phyloP scores from a whole-genome alignment of 192 early-diverging fungal species.

The Piromyces sp. region DNA sequence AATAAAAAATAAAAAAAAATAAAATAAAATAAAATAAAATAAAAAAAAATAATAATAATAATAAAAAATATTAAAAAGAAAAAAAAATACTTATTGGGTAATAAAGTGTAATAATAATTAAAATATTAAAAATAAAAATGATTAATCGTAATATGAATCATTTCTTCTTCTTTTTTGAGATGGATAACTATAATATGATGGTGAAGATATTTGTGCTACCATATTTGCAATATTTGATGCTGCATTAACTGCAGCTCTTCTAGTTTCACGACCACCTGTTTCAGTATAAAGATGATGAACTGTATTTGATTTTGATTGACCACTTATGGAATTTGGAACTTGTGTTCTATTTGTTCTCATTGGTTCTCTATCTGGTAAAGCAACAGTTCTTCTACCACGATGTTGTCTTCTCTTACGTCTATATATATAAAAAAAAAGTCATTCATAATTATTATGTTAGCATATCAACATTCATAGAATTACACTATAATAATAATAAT shows the following conservation, averaged over 20 bases:
- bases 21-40: too few relatives aligned
- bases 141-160: not conserved
- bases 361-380: slow-evolving; percentile 49
- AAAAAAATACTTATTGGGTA: too few relatives aligned
- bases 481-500: not conserved
- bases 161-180: not conserved
- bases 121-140: too few relatives aligned
- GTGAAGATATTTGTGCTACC: not conserved
- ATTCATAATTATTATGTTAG: too few relatives aligned
- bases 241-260: not conserved
- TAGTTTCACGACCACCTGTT: not conserved
- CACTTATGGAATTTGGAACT: slow-evolving; percentile 6
- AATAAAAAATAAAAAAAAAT: too few relatives aligned
- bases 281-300: not conserved
- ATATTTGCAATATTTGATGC: not conserved
- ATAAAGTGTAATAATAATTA: too few relatives aligned
- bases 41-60: too few relatives aligned
- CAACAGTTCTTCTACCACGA: slow-evolving; percentile 35
- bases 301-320: not conserved
- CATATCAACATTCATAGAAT: too few relatives aligned
- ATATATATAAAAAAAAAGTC: too few relatives aligned
- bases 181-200: not conserved
- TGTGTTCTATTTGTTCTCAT: slow-evolving; percentile 42
- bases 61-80: too few relatives aligned
- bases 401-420: slow-evolving; percentile 74